Percentiles rank a stretch among this genome's conserved stretches.
Evolutionary conservation across 2,329 filamentous ascomycete genomes (phyloP).

Genomic region (Aaosphaeria arxii): DNA sequence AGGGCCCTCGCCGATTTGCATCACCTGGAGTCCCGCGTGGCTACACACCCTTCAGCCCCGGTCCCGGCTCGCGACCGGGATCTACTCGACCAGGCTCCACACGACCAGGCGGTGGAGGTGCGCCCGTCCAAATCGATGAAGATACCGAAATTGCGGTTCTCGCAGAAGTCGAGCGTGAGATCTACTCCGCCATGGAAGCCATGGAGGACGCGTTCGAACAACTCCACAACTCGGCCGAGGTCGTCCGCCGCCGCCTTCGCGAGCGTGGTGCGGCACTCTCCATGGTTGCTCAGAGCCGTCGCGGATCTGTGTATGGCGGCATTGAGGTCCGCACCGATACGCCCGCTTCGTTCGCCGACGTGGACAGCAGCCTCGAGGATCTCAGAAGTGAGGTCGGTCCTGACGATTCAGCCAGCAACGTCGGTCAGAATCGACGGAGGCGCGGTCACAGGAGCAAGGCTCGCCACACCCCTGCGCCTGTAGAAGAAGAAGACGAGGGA

Average conservation of each 20-base stretch:
- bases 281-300: conserved; percentile 57
- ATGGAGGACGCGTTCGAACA: conserved; percentile 92
- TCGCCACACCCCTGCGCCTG: conserved; percentile 68
- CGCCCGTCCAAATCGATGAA: conserved; percentile 84
- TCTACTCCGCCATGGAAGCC: conserved; percentile 90
- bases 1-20: conserved; percentile 29
- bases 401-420: conserved; percentile 79
- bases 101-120: conserved; percentile 50
- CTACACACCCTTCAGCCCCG: conserved; percentile 35
- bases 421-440: conserved; percentile 67
- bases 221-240: conserved; percentile 81
- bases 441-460: conserved; percentile 67
- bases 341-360: conserved; percentile 39
- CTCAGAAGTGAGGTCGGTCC: conserved; percentile 59
- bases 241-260: conserved; percentile 73
- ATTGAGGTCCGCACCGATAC: conserved; percentile 47
- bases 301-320: conserved; percentile 45
- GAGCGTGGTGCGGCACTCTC: conserved; percentile 79
- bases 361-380: conserved; percentile 39
- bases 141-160: conserved; percentile 88
- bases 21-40: conserved; percentile 54
- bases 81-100: conserved; percentile 32
- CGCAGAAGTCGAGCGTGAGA: conserved; percentile 88
- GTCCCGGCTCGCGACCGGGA: conserved; percentile 42
- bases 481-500: conserved; percentile 65